Conservation (phyloP, 2,329 filamentous ascomycete genomes). For the Dendrostoma leiphaemia region DNA sequence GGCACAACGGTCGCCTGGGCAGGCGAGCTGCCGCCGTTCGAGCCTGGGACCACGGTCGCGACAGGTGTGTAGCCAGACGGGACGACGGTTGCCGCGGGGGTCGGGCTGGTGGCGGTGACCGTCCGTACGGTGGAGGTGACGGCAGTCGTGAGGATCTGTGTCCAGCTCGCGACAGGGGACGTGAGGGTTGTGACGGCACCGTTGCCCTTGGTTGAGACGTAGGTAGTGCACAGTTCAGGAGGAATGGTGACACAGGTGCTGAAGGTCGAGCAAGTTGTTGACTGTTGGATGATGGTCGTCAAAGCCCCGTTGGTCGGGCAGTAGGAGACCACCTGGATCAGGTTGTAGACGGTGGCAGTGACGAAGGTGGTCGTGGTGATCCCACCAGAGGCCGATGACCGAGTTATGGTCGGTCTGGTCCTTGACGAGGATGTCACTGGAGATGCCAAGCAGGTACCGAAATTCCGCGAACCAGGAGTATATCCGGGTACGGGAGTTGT, state of each 20-base stretch:
- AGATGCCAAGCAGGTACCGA: neutral
- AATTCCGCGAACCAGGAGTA: neutral
- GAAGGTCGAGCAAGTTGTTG: neutral
- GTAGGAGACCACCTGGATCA: neutral
- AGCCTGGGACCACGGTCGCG: neutral
- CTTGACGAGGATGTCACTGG: too few species aligned
- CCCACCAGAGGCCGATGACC: too few species aligned
- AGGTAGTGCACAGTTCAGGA: neutral
- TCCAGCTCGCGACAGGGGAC: neutral
- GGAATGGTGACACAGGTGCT: constrained; percentile 1
- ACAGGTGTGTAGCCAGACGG: neutral
- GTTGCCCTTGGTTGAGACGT: neutral
- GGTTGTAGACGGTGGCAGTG: neutral
- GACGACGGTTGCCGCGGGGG: neutral
- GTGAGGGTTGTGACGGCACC: neutral
- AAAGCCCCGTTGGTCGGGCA: neutral
- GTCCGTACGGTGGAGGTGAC: neutral
- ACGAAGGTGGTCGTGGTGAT: constrained; percentile 1
- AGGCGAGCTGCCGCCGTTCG: neutral
- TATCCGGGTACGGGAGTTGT: neutral
- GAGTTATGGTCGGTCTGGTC: too few species aligned
- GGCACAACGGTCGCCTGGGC: neutral
- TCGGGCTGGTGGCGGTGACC: neutral
- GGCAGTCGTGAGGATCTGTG: neutral
- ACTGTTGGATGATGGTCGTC: neutral